A percentile compares a stretch with the other conserved stretches of the same genome.
Evolutionary conservation across 352 stramenopile species (phyloP).

Genomic region (Saprolegnia diclina): DNA sequence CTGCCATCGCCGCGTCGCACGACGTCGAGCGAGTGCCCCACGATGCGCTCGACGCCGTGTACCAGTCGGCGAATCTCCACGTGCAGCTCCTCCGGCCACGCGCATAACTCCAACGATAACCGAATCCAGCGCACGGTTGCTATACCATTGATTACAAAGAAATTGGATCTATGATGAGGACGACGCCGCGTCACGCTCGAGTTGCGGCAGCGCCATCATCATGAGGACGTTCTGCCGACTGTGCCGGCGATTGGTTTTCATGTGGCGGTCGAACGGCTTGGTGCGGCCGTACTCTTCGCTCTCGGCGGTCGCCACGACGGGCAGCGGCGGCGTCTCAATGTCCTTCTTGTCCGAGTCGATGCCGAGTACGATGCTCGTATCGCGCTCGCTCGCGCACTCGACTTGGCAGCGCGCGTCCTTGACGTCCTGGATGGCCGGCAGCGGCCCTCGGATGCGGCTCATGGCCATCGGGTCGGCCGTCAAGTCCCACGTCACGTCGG

Average conservation of each 20-base stretch:
- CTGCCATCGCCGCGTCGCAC: constrained; percentile 32
- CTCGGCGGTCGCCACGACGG: not conserved
- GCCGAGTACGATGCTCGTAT: not conserved
- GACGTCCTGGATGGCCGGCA: constrained; percentile 19
- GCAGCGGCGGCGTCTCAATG: not conserved
- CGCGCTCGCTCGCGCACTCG: not conserved
- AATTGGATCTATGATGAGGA: not conserved
- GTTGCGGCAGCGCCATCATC: constrained; percentile 10
- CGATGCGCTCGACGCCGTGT: constrained; percentile 37
- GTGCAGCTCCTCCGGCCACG: constrained; percentile 37
- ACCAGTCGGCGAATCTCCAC: constrained; percentile 42
- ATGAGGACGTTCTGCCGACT: constrained; percentile 2
- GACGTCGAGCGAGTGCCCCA: constrained; percentile 33
- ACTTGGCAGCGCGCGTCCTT: not conserved
- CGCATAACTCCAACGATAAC: not conserved
- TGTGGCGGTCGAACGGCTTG: constrained; percentile 25
- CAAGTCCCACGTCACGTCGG: constrained; percentile 5
- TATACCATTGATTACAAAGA: not conserved
- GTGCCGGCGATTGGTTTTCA: constrained; percentile 22
- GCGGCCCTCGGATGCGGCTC: constrained; percentile 18
- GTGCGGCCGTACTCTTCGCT: not conserved
- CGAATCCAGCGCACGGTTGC: no score
- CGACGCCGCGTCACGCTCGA: constrained; percentile 1
- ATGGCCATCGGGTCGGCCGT: constrained; percentile 1
- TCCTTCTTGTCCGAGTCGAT: constrained; percentile 8